A percentile compares a stretch with the other conserved stretches of the same genome.
Evolutionary conservation across 768 basidiomycete species (phyloP).

Genomic region (Mycena belliarum): DNA sequence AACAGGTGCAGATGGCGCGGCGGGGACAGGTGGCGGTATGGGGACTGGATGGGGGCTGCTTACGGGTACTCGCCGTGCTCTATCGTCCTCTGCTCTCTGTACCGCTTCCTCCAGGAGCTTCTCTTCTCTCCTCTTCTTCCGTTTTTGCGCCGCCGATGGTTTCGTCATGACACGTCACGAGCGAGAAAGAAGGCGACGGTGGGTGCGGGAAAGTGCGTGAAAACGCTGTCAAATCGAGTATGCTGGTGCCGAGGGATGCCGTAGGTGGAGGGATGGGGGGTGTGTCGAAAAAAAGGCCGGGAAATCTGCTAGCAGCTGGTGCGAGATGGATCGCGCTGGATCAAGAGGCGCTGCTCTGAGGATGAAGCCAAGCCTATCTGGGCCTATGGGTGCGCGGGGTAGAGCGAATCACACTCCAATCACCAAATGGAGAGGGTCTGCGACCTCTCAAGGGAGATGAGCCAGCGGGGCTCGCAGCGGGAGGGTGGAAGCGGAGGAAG

Average conservation of each 20-base stretch:
- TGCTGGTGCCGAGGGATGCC: too few relatives aligned
- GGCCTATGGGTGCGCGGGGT: not conserved
- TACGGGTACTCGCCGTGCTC: not conserved
- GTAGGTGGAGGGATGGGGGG: too few relatives aligned
- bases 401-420: not conserved
- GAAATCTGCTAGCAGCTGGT: not conserved
- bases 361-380: not conserved
- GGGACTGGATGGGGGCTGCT: not conserved
- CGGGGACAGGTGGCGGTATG: not conserved
- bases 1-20: too few relatives aligned
- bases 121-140: not conserved
- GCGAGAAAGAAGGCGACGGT: not conserved
- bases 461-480: too few relatives aligned
- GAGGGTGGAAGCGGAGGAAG: too few relatives aligned
- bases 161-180: not conserved
- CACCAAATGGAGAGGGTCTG: not conserved
- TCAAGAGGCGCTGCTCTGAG: not conserved
- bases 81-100: not conserved
- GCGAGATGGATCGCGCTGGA: not conserved
- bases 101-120: not conserved
- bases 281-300: not conserved
- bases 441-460: conserved; percentile 1
- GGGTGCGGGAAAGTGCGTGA: not conserved
- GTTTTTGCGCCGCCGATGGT: conserved; percentile 1
- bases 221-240: too few relatives aligned